Percentiles rank a stretch among this genome's conserved stretches.
phyloP scores from a whole-genome alignment of 257 asterid genomes.

The Solanum arcanum region DNA sequence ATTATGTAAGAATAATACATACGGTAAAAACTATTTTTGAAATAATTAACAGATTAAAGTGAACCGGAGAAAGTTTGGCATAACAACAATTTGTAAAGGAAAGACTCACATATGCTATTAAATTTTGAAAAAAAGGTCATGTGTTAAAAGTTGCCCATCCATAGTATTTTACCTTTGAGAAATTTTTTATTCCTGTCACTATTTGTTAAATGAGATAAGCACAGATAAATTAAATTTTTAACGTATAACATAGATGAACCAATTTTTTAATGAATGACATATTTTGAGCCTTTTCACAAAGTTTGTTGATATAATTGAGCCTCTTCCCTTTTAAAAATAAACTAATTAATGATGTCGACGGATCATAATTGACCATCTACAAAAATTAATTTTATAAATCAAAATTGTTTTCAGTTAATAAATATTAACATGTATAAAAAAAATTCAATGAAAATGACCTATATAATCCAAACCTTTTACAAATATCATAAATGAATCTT shows the following conservation, averaged over 20 bases:
- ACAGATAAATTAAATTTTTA: too few relatives aligned
- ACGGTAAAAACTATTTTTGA: background rate
- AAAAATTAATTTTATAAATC: too few relatives aligned
- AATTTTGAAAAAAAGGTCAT: background rate
- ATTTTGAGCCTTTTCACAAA: background rate
- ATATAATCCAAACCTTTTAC: background rate
- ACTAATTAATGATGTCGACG: background rate
- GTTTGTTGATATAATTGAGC: background rate
- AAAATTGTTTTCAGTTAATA: too few relatives aligned
- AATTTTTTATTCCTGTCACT: background rate
- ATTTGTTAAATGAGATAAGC: too few relatives aligned
- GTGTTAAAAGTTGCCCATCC: background rate
- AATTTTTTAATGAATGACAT: background rate
- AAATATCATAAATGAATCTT: too few relatives aligned
- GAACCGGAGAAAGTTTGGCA: background rate
- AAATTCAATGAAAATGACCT: background rate
- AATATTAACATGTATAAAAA: too few relatives aligned
- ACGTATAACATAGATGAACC: background rate
- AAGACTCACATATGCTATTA: too few relatives aligned
- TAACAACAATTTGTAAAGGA: background rate
- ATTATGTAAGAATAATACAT: background rate
- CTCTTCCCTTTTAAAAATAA: too few relatives aligned
- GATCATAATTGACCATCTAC: background rate
- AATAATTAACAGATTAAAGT: too few relatives aligned
- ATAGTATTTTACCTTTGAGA: too few relatives aligned